Evolutionary conservation across 1,139 yeast genomes (phyloP), one percentile per base, ranked within the genome.

Genomic region (Candida dubliniensis): DNA sequence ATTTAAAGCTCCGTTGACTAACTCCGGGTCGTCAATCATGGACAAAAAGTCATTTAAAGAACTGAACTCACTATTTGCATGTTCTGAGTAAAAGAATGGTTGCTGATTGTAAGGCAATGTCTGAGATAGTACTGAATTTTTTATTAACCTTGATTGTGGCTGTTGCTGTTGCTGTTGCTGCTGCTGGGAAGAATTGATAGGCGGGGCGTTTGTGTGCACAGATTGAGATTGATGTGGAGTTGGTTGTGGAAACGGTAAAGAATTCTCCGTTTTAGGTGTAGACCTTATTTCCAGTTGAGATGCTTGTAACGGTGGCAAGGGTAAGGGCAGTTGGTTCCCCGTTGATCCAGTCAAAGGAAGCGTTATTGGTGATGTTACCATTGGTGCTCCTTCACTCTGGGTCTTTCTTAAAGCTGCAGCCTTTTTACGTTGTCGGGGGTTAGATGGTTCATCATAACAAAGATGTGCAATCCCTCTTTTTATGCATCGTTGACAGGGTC

Each of bases 21-120:
- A 66, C 43, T 81, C 80, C 0, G 95, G 90, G 59, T 89, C 96
- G 57, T 90, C 96, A 41, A 91, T 81, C 89, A 91, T 88, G 2
- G 93, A 83, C 44, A 91, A 69, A 57, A 91, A 91, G 59, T 90
- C 97, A 52, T 89, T 90, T 52, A 91, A 72, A 0, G 96, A 89
- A 50, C 91, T 84, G 60, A 91, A 90, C 66, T 91, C 98, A 37
- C 95, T 84, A 2, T 96, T 96, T 0, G 95, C 96, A 62, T 89
- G 96, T 58, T 90, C 96, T 0, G 96, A 86, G 52, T 82, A 87
- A 65, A 89, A 89, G 45, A 86, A 79, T 0, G 95, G 90, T 51
- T 82, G 86, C 49, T 82, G 87, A 54, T 79, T 81, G 45, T 75
- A 72, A 2, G 74, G 72, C 42, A 74, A 57, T 1, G 82, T 69